Base-by-base conservation (phyloP, 495 filamentous ascomycete species). In the Astrothelium subdiscretum region DNA sequence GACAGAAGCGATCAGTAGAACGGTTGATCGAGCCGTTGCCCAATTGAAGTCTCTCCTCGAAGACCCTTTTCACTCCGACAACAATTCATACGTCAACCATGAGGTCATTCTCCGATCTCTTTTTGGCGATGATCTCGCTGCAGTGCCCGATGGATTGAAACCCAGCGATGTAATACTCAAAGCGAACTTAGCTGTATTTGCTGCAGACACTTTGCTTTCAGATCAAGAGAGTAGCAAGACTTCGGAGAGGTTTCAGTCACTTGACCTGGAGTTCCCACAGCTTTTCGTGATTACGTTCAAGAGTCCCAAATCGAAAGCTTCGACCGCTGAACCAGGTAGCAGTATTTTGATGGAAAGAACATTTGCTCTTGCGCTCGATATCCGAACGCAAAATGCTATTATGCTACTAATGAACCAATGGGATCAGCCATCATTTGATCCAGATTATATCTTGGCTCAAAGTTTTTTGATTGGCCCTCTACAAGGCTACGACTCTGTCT, bases 121-220 rank as follows among this genome's bases (percentile, higher is more conserved):
- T n/a, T 44, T 70, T 10, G 57, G 54, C 15, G 62, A 58, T 1
- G 44, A 60, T 22, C 43, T 67, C 2, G 12, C 42, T 12, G 64
- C 63, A 11, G 29, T 70, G 1, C 60, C 61, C 18, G 13, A 12
- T 20, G 64, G 38, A 3, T 31, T 57, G 4, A 60, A 67, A 59
- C 68, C 68, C 12, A 67, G 68, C 32, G 38, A 22, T 18, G 22
- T 70, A 22, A n/a, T 70, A 20, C 63, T 63, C 60, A 61, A 63
- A 51, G 59, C 65, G 42, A 70, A 70, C 42, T 43, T 70, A 15
- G 62, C 68, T 10, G 24, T 43, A 40, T 26, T 59, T 67, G 59
- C 58, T 67, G 8, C 60, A 32, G n/a, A 31, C 32, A 8, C 13
- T 62, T 22, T 68, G 10, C 42, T 62, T 13, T 13, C 26, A 8